These are phyloP conservation scores for Pyrenochaeta sp. DNA, from an alignment of 2,329 filamentous ascomycete genomes.

Conservation along the genomic window DNA sequence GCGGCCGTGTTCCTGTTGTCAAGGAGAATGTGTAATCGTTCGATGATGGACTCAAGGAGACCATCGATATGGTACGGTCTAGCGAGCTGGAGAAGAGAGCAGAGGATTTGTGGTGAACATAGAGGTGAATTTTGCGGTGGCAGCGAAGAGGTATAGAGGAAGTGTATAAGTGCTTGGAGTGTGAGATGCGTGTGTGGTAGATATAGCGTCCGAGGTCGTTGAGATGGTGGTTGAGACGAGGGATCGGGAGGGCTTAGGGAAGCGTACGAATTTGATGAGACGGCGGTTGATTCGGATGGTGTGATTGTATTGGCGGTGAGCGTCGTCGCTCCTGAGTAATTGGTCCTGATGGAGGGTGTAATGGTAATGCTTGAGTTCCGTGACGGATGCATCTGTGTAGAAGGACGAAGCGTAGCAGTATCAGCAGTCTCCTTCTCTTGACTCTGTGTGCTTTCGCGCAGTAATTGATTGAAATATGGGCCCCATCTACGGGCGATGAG, in stretches of 20 bases:
- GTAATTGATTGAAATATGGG: slow-evolving; percentile 90
- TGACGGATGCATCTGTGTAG: slow-evolving; percentile 62
- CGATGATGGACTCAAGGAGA: slow-evolving; percentile 88
- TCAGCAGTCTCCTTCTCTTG: slow-evolving; percentile 70
- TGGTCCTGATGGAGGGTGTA: slow-evolving; percentile 70
- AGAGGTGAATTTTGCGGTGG: slow-evolving; percentile 78
- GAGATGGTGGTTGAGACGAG: slow-evolving; percentile 62
- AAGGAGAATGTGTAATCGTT: slow-evolving; percentile 85
- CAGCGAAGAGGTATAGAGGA: slow-evolving; percentile 89
- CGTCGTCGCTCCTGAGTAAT: slow-evolving; percentile 55
- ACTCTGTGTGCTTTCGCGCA: slow-evolving; percentile 76
- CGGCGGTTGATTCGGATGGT: slow-evolving; percentile 47
- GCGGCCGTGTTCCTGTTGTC: slow-evolving; percentile 95
- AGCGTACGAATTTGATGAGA: slow-evolving; percentile 52
- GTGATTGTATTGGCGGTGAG: slow-evolving; percentile 50
- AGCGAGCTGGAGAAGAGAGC: slow-evolving; percentile 91
- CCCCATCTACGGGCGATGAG: slow-evolving; percentile 91
- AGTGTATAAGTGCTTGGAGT: slow-evolving; percentile 88
- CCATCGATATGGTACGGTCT: slow-evolving; percentile 94
- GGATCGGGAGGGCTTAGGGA: slow-evolving; percentile 63
- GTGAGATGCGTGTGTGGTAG: slow-evolving; percentile 92
- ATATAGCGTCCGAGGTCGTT: slow-evolving; percentile 87
- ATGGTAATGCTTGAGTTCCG: slow-evolving; percentile 88
- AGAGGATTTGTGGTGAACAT: slow-evolving; percentile 94
- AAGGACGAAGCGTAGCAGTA: slow-evolving; percentile 75